Percentiles rank a stretch among this genome's conserved stretches.
Evolutionary conservation across 352 stramenopile species (phyloP).

Genomic region (Thraustochytrium striatum): DNA sequence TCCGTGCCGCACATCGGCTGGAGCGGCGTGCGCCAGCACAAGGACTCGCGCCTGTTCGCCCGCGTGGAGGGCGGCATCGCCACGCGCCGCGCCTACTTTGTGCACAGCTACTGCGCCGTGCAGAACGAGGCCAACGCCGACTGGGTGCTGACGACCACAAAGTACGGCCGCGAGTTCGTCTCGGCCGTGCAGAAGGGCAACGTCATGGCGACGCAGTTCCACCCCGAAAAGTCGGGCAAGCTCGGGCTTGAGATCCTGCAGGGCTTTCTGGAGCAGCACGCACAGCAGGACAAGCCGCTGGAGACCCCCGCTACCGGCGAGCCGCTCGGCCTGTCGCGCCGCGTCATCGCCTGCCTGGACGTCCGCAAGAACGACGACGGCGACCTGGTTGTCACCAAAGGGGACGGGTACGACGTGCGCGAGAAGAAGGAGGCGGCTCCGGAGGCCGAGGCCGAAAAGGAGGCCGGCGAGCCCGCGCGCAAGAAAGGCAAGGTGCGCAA

Average conservation of each 20-base stretch:
- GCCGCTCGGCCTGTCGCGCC: conserved; percentile 73
- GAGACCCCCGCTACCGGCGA: conserved; percentile 50
- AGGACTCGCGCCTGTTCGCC: conserved; percentile 63
- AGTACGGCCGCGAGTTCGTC: conserved; percentile 90
- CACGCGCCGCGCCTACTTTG: conserved; percentile 81
- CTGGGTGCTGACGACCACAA: conserved; percentile 91
- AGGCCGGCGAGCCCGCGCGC: conserved; percentile 78
- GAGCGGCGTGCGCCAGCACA: conserved; percentile 87
- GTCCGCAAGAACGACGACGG: conserved; percentile 90
- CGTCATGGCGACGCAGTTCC: conserved; percentile 95
- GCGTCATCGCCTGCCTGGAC: conserved; percentile 93
- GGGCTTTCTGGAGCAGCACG: conserved; percentile 80
- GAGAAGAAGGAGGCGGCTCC: conserved; percentile 83
- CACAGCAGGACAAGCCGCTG: neutral
- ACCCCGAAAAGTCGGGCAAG: conserved; percentile 93
- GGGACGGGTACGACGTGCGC: conserved; percentile 96
- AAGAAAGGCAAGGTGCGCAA: conserved; percentile 84
- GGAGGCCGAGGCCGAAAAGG: conserved; percentile 97
- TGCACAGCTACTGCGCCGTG: conserved; percentile 88
- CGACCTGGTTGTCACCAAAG: conserved; percentile 97
- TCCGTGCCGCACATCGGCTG: conserved; percentile 95
- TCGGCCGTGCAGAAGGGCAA: conserved; percentile 87
- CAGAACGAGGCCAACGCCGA: conserved; percentile 69
- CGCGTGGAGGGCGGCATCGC: conserved; percentile 52
- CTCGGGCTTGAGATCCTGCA: conserved; percentile 84